These are phyloP conservation scores for Psophocarpus tetragonolobus DNA, from an alignment of 306 rosid genomes.

Conservation along the genomic window DNA sequence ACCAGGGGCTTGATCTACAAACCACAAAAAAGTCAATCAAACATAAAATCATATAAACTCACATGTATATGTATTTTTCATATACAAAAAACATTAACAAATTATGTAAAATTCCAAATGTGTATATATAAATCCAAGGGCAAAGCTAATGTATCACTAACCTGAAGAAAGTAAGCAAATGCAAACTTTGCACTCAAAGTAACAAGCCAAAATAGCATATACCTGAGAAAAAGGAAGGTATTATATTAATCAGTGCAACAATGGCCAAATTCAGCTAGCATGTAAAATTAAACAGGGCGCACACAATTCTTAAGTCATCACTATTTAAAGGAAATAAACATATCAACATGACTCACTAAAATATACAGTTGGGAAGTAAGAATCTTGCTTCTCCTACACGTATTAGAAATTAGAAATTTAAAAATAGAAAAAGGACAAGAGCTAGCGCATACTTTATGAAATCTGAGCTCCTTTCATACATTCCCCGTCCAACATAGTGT, in stretches of 20 bases:
- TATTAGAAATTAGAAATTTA: background rate
- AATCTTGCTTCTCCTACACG: background rate
- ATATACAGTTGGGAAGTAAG: background rate
- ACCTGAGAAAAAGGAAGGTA: slow-evolving; percentile 49
- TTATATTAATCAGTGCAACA: background rate
- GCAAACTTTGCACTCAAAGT: slow-evolving; percentile 77
- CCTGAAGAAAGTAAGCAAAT: slow-evolving; percentile 96
- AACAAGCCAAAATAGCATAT: slow-evolving; percentile 84
- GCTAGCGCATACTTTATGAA: slow-evolving; percentile 71
- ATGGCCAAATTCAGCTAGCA: background rate
- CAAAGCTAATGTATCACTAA: slow-evolving; percentile 20
- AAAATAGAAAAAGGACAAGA: background rate
- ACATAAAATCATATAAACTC: background rate
- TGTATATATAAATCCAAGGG: background rate
- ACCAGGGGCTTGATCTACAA: slow-evolving; percentile 86
- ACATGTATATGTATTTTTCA: background rate
- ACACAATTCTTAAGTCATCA: background rate
- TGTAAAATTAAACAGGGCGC: background rate
- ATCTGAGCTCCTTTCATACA: slow-evolving; percentile 89
- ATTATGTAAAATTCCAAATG: background rate
- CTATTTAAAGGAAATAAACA: background rate
- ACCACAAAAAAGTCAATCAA: slow-evolving; percentile 21
- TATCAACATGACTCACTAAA: background rate
- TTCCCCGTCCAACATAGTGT: slow-evolving; percentile 91
- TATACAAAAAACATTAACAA: background rate